Base-by-base conservation (phyloP, 1,284 basidiomycete genomes). In the Cryptococcus sp. region DNA sequence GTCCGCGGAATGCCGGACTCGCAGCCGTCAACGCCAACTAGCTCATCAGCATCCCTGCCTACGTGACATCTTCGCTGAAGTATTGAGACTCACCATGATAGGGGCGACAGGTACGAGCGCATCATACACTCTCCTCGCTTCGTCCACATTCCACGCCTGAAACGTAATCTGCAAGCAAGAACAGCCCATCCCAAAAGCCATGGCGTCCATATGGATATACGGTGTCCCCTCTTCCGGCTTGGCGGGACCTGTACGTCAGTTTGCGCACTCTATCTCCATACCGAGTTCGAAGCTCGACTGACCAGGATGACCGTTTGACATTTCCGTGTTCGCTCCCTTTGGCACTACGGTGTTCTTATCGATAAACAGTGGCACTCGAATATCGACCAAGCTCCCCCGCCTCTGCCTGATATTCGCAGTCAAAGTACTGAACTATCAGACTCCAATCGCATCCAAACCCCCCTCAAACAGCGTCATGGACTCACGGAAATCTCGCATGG, bases 181-280 rank as follows among this genome's bases (percentile, higher is more conserved):
- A 65, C 94, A 97, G 3, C 95, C 95, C 94, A 97, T 98, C 38
- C 95, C 95, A 71, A 99, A 99, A 22, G 93, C 94, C 95, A 97
- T 97, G 2, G 95, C 93, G 72, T 99, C 95, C 79, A 98, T 82
- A 72, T 98, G 98, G 59, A 99, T 92, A 72, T 97, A 92, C 5
- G 69, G 69, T 4, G 62, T 66, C 14, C 59, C 66, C 2, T 59
- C 56, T 70, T 75, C 68, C 4, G 74, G 73, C 71, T 77, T 66
- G 10, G 69, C 64, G 0, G 66, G 66, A 22, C 47, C 66, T 60
- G 34, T 21, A 11, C 21, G 23, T 49, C 23, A 38, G 41, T 24
- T 37, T 7, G 35, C 19, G 7, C 18, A 33, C 5, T 11, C n/a
- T 34, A 7, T 23, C 6, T 3, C 10, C 6, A 37, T 24, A 33